These are phyloP conservation scores for Rhizoclosmatium globosum DNA, from an alignment of 192 early-diverging fungal species.

Conservation along the genomic window DNA sequence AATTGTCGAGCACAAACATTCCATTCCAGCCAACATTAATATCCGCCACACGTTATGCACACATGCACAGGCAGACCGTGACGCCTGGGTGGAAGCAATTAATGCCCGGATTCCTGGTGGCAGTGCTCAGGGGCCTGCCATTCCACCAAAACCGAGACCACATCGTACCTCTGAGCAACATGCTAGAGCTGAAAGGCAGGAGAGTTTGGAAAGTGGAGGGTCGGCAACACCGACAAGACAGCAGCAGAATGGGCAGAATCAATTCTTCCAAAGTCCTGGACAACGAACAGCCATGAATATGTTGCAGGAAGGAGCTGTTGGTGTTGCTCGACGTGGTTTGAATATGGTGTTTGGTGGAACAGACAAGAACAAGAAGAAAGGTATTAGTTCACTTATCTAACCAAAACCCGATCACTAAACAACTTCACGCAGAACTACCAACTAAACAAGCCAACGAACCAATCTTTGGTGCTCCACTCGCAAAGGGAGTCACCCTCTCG, in stretches of 20 bases:
- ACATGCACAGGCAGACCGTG: slow-evolving; percentile 85
- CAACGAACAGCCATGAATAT: slow-evolving; percentile 14
- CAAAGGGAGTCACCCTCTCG: slow-evolving; percentile 76
- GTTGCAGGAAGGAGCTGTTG: slow-evolving; percentile 25
- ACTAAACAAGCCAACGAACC: not conserved
- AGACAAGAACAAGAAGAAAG: slow-evolving; percentile 7
- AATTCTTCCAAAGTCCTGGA: not conserved
- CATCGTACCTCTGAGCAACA: not conserved
- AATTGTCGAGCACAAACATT: slow-evolving; percentile 12
- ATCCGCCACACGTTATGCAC: slow-evolving; percentile 86
- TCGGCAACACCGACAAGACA: not conserved
- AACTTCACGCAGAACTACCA: not conserved
- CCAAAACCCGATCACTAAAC: not conserved
- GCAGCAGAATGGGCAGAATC: not conserved
- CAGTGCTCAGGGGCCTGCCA: not conserved
- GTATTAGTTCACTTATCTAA: not conserved
- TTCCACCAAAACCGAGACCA: not conserved
- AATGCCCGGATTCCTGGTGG: slow-evolving; percentile 10
- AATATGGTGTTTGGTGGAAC: slow-evolving; percentile 26
- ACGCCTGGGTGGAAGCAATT: slow-evolving; percentile 88
- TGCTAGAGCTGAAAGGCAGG: not conserved
- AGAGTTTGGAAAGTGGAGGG: not conserved
- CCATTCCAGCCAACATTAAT: slow-evolving; percentile 44
- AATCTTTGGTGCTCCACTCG: slow-evolving; percentile 85
- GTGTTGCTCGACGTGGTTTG: slow-evolving; percentile 21